Evolutionary conservation across 1,284 basidiomycete genomes (phyloP).

Genomic region (Singerocomus inundabilis): DNA sequence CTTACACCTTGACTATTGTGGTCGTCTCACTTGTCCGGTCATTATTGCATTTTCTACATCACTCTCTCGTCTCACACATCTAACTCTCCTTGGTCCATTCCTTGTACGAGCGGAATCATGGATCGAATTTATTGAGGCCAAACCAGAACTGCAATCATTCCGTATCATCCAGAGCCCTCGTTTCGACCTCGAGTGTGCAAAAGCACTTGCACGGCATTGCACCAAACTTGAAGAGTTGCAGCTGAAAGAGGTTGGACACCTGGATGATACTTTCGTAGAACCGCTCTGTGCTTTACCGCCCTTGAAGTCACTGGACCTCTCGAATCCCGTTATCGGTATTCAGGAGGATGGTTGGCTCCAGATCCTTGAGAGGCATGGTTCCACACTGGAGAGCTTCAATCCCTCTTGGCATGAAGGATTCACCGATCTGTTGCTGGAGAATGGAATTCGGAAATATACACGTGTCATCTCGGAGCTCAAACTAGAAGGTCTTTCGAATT

Average conservation of each 20-base stretch:
- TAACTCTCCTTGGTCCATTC: constrained; percentile 90
- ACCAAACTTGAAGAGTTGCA: constrained; percentile 66
- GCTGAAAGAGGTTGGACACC: constrained; percentile 76
- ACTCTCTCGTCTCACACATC: constrained; percentile 62
- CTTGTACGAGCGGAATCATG: constrained; percentile 78
- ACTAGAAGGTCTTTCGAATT: constrained; percentile 56
- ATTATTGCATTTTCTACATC: constrained; percentile 63
- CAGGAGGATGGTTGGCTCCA: constrained; percentile 58
- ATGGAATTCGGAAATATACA: constrained; percentile 60
- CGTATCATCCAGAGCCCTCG: constrained; percentile 85
- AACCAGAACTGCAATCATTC: constrained; percentile 66
- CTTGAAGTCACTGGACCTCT: constrained; percentile 61
- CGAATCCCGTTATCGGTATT: constrained; percentile 50
- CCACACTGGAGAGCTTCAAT: constrained; percentile 51
- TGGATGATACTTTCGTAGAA: constrained; percentile 64
- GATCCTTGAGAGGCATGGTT: constrained; percentile 48
- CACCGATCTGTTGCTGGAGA: constrained; percentile 54
- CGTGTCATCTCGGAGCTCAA: constrained; percentile 53
- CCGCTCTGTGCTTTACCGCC: constrained; percentile 48
- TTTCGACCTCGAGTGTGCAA: constrained; percentile 75
- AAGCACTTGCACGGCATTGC: constrained; percentile 63
- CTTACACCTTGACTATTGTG: constrained; percentile 85
- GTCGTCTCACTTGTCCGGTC: constrained; percentile 73
- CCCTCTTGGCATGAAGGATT: constrained; percentile 63
- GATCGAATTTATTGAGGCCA: constrained; percentile 70